Evolutionary conservation across 1,139 yeast genomes (phyloP), one percentile per base, ranked within the genome.

Genomic region (Schizosaccharomyces versatilis): DNA sequence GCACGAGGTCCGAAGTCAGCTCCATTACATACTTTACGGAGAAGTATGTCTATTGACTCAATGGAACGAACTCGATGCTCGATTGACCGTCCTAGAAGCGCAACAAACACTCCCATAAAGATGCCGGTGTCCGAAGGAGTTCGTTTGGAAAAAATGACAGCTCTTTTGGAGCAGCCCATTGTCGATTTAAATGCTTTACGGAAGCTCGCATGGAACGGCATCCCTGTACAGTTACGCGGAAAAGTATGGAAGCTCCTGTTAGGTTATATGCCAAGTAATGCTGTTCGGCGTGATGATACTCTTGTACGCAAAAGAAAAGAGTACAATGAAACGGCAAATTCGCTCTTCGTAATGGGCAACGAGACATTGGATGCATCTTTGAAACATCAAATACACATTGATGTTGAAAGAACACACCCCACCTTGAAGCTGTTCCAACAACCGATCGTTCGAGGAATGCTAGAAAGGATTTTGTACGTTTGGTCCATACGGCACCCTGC

Each of bases 401-500:
- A 90, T 66, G 88, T 93, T 39, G 94, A 95, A 53, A 74, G 99
- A 64, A 90, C 99, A 0, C 85, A 86, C 62, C 98, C 97, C 1
- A 78, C 80, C 51, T 76, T 86, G 55, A 77, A 77, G 59, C 71
- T 90, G 42, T 90, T 90, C 64, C 73, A 81, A 10, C 77, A 67
- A 61, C 75, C 76, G 17, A 14, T 39, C 32, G 84, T 93, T 0
- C 97, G 90, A 63, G 69, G 79, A 94, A 12, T 53, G 6, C 71
- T 90, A 58, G 85, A 90, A 60, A 78, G 83, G 60, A 79, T 93
- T 15, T 69, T 90, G 54, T 93, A 85, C 63, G 71, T 90, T 40
- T 90, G 99, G 99, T 94, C 98, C 0, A 80, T 90, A 19, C 76
- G 98, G 59, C 98, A 93, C 65, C 98, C 99, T 0, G 96, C 97